Percentiles rank a stretch among this genome's conserved stretches.
Conservation (phyloP, 1,284 basidiomycete species). For the Leccinum colubrinum region DNA sequence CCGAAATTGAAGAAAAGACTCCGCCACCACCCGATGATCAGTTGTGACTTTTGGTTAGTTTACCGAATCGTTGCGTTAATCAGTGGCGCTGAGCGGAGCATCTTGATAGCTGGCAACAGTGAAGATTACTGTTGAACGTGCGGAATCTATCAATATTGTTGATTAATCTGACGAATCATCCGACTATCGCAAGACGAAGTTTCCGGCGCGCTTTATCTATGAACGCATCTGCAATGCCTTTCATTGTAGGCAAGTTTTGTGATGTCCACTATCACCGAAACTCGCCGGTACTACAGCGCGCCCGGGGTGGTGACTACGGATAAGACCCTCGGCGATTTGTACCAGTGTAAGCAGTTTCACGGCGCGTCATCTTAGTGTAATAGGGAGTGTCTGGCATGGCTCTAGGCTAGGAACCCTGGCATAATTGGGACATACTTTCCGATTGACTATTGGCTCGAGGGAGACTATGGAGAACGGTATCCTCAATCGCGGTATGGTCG, state of each 20-base stretch:
- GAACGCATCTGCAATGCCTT: slow-evolving; percentile 69
- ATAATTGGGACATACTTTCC: slow-evolving; percentile 79
- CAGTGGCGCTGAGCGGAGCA: slow-evolving; percentile 1
- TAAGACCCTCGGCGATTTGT: slow-evolving; percentile 77
- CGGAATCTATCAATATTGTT: slow-evolving; percentile 74
- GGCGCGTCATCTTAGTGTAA: not conserved
- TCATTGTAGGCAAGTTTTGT: slow-evolving; percentile 61
- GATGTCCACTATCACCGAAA: slow-evolving; percentile 80
- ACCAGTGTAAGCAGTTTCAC: slow-evolving; percentile 62
- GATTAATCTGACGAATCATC: slow-evolving; percentile 81
- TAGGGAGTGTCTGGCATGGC: slow-evolving; percentile 92
- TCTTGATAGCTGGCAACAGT: slow-evolving; percentile 76
- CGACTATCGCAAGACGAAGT: slow-evolving; percentile 80
- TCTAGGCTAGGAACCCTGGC: slow-evolving; percentile 77
- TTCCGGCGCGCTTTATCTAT: slow-evolving; percentile 87
- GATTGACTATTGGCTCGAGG: slow-evolving; percentile 77
- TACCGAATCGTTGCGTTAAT: not conserved
- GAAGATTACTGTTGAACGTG: slow-evolving; percentile 76
- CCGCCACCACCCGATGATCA: slow-evolving; percentile 65
- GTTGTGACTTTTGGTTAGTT: slow-evolving; percentile 77
- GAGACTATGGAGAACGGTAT: slow-evolving; percentile 67
- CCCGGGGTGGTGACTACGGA: slow-evolving; percentile 74
- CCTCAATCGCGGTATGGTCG: slow-evolving; percentile 79
- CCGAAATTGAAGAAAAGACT: slow-evolving; percentile 71
- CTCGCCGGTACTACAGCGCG: slow-evolving; percentile 77